Evolutionary conservation across 2,329 filamentous ascomycete genomes (phyloP), one percentile per base, ranked within the genome.

Genomic region (Diaporthe nobilis): DNA sequence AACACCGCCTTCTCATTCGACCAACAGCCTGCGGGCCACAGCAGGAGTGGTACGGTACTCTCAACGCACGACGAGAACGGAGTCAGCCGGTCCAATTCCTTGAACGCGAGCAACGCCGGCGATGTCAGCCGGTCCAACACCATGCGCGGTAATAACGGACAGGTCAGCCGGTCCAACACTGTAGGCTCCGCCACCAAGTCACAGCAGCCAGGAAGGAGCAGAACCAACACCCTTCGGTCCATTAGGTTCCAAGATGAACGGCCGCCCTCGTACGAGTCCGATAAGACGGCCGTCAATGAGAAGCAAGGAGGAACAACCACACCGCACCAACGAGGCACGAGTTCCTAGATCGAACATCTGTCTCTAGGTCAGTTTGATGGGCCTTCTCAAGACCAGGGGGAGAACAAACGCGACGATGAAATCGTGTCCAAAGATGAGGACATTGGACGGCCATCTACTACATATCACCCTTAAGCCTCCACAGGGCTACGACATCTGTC

Each of bases 1-100:
- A 72, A 75, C 57, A 77, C 73, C 5, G 75, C 75, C 61, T 77
- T 77, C 61, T 77, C 75, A 31, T 77, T 77, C 55, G 75, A 77
- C 9, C 65, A 70, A 37, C 73, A 68, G 39, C 60, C 51, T n/a
- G 5, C 51, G 15, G 61, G 55, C 5, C 44, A 53, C 25, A 67
- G 55, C 53, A 57, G 75, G 37, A 75, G 61, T 57, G 75, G 68
- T 3, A 75, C 75, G 6, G 73, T 79, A 55, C 81, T 82, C 72
- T 81, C 81, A 67, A 81, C 79, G 72, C 81, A 82, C 3, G 80
- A 81, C 0, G 80, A 80, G 20, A 82, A 78, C 57, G 58, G 58
- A 10, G 37, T 75, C 47, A 75, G 73, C 68, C 67, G 58, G 51
- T 68, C 37, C 22, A 71, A 61, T 20, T 68, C 75, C 5, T 34